Conservation (phyloP, 2,329 filamentous ascomycete genomes). For the Corynespora cassiicola region DNA sequence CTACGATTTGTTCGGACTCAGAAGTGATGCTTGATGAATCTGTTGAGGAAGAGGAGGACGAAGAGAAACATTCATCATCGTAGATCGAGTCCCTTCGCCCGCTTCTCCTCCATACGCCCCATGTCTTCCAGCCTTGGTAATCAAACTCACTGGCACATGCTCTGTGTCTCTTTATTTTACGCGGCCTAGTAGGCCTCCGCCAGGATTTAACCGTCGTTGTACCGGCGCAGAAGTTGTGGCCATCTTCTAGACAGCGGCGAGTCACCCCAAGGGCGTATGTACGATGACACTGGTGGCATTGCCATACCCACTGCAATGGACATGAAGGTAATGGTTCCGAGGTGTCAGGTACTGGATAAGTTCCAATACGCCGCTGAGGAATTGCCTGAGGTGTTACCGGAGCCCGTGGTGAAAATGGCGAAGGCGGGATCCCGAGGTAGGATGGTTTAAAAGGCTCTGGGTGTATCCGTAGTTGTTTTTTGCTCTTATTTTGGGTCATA, state of each 20-base stretch:
- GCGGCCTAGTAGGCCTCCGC: slow-evolving; percentile 19
- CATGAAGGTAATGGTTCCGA: slow-evolving; percentile 28
- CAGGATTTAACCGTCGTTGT: slow-evolving; percentile 45
- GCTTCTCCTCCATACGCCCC: slow-evolving; percentile 52
- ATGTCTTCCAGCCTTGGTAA: slow-evolving; percentile 58
- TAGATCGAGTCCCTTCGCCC: slow-evolving; percentile 21
- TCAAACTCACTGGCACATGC: slow-evolving; percentile 61
- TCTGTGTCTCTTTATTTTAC: slow-evolving; percentile 35
- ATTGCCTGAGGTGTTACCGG: slow-evolving; percentile 22
- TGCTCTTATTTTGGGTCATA: slow-evolving; percentile 9
- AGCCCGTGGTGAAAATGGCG: slow-evolving; percentile 49
- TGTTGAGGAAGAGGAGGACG: slow-evolving; percentile 7
- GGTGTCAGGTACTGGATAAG: slow-evolving; percentile 13
- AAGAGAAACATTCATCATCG: slow-evolving; percentile 12
- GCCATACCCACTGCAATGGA: slow-evolving; percentile 58
- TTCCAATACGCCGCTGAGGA: slow-evolving; percentile 10
- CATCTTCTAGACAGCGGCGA: slow-evolving; percentile 60
- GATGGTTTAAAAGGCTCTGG: slow-evolving; percentile 52
- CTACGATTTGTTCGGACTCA: slow-evolving; percentile 2
- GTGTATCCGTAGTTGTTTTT: slow-evolving; percentile 33
- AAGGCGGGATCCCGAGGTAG: slow-evolving; percentile 51
- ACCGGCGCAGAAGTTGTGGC: slow-evolving; percentile 61
- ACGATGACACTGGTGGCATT: slow-evolving; percentile 58
- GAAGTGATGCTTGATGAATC: slow-evolving; percentile 2
- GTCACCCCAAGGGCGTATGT: slow-evolving; percentile 58